Evolutionary conservation across 2,329 filamentous ascomycete species (phyloP).

Genomic region (Ophiostoma ulmi): DNA sequence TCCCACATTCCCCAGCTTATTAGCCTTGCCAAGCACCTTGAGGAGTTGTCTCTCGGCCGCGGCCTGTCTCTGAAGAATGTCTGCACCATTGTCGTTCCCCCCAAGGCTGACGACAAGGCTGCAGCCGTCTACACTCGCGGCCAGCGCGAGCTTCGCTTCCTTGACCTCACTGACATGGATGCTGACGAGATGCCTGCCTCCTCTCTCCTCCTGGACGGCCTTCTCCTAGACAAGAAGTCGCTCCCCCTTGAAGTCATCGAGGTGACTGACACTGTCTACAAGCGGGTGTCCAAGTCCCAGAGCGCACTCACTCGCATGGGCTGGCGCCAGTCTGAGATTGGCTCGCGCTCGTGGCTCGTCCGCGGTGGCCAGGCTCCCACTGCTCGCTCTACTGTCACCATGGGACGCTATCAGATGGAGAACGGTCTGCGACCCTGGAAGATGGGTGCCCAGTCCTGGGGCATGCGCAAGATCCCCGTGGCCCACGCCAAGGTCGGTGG

Average conservation of each 20-base stretch:
- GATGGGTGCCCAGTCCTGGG: conserved; percentile 79
- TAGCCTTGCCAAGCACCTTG: conserved; percentile 64
- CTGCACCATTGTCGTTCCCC: conserved; percentile 56
- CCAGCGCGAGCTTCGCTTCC: conserved; percentile 60
- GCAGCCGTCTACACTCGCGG: conserved; percentile 13
- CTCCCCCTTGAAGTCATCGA: conserved; percentile 72
- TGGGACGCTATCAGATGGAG: conserved; percentile 23
- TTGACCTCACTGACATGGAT: conserved; percentile 70
- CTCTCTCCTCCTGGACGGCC: conserved; percentile 46
- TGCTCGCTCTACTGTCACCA: not conserved
- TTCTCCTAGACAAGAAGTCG: conserved; percentile 55
- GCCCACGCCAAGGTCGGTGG: conserved; percentile 86
- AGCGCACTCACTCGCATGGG: conserved; percentile 57
- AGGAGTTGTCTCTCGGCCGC: conserved; percentile 70
- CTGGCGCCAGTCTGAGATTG: conserved; percentile 67
- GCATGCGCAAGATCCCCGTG: conserved; percentile 87
- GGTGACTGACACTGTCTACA: conserved; percentile 62
- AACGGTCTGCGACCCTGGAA: conserved; percentile 65
- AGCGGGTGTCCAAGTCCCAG: conserved; percentile 57
- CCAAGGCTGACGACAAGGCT: conserved; percentile 32
- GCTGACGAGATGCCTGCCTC: conserved; percentile 56
- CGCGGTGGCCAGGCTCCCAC: conserved; percentile 39
- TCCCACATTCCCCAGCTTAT: conserved; percentile 60
- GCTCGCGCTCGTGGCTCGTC: conserved; percentile 63
- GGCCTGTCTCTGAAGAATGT: conserved; percentile 62